Conservation (phyloP, 768 basidiomycete species). For the Coprinopsis sp. region DNA sequence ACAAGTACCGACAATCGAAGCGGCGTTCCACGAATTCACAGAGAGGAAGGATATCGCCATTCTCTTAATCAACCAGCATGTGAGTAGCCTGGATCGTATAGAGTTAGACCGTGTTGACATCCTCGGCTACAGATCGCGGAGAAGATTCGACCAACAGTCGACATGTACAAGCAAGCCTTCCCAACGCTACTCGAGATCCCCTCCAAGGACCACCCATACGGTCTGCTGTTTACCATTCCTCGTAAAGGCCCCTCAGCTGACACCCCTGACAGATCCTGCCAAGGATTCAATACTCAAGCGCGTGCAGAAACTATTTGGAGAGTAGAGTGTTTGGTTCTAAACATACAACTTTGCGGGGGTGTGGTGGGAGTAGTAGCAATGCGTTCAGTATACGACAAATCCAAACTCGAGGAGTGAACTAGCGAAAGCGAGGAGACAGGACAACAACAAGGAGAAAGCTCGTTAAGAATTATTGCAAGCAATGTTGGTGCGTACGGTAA, state of each 20-base stretch:
- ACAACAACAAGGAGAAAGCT: no score
- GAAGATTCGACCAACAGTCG: conserved; percentile 92
- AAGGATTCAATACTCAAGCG: conserved; percentile 96
- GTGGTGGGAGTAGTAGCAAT: not conserved
- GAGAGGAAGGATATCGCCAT: conserved; percentile 95
- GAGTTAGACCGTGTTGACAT: conserved; percentile 1
- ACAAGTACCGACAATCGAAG: conserved; percentile 83
- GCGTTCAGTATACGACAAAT: no score
- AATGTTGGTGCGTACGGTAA: not conserved
- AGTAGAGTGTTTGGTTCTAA: conserved; percentile 40
- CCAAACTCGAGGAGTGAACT: no score
- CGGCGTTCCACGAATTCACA: conserved; percentile 91
- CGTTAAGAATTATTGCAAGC: conserved; percentile 4
- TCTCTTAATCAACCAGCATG: conserved; percentile 97
- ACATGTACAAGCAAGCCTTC: conserved; percentile 93
- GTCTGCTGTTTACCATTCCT: conserved; percentile 44
- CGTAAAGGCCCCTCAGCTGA: not conserved
- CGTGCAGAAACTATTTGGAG: conserved; percentile 94
- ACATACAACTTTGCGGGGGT: not conserved
- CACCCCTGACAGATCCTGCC: conserved; percentile 63
- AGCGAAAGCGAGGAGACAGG: no score
- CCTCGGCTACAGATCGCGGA: conserved; percentile 75
- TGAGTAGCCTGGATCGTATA: conserved; percentile 32
- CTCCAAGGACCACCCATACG: conserved; percentile 97
- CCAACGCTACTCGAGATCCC: conserved; percentile 97